phyloP scores from a whole-genome alignment of 148 eudicot genomes.

The Chenopodium formosanum region DNA sequence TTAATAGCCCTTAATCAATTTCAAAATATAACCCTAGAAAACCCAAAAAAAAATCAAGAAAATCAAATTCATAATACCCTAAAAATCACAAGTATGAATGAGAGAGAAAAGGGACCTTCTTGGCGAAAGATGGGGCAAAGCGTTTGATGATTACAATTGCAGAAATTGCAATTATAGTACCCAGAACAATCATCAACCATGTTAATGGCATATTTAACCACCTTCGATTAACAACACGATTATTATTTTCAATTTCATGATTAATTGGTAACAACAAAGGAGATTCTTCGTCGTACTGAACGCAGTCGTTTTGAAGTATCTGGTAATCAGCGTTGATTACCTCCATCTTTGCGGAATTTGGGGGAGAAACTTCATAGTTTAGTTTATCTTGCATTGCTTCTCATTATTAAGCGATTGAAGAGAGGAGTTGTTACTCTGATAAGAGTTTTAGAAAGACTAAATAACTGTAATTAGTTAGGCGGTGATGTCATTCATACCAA shows the following conservation, averaged over 20 bases:
- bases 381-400: background rate
- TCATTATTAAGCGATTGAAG: no score
- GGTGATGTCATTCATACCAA: background rate
- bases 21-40: background rate
- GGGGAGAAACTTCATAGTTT: no score
- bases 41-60: background rate
- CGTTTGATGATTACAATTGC: slow-evolving; percentile 19
- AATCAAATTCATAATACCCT: background rate
- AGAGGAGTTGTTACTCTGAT: background rate
- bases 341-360: slow-evolving; percentile 8
- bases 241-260: background rate
- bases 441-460: background rate
- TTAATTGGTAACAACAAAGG: background rate
- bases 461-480: background rate
- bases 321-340: slow-evolving; percentile 16
- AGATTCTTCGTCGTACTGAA: background rate
- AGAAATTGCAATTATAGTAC: slow-evolving; percentile 9
- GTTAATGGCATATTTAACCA: background rate
- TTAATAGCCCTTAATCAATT: no score
- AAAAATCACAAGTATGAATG: background rate
- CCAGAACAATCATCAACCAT: slow-evolving; percentile 21
- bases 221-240: background rate
- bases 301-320: background rate
- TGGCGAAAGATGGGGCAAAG: slow-evolving; percentile 21
- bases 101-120: slow-evolving; percentile 18